Evolutionary conservation across 2,329 filamentous ascomycete genomes (phyloP).

Genomic region (Penicillium italicum): DNA sequence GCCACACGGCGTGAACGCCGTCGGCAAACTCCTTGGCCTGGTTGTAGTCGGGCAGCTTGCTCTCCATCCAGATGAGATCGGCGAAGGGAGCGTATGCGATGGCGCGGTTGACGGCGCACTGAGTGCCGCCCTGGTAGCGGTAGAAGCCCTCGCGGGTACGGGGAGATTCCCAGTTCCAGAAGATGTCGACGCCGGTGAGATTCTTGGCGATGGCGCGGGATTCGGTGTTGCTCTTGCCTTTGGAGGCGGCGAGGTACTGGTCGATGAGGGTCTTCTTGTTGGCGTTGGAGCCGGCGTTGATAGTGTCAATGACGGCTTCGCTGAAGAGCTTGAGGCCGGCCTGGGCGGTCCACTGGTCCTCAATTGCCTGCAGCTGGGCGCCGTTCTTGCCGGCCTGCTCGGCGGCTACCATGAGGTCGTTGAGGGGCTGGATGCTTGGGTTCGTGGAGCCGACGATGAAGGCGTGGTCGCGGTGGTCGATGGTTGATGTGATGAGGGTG

Average conservation of each 20-base stretch:
- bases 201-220: slow-evolving; percentile 73
- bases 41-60: slow-evolving; percentile 84
- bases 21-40: slow-evolving; percentile 92
- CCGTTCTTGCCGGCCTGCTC: slow-evolving; percentile 79
- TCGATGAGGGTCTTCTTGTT: slow-evolving; percentile 67
- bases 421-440: slow-evolving; percentile 74
- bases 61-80: slow-evolving; percentile 99
- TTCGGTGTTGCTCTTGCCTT: slow-evolving; percentile 83
- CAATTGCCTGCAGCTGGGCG: slow-evolving; percentile 78
- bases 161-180: slow-evolving; percentile 94
- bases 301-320: slow-evolving; percentile 80
- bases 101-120: slow-evolving; percentile 86
- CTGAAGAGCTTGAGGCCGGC: slow-evolving; percentile 84
- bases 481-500: slow-evolving; percentile 92
- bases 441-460: slow-evolving; percentile 93
- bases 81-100: slow-evolving; percentile 89
- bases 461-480: slow-evolving; percentile 89
- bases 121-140: slow-evolving; percentile 83
- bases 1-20: slow-evolving; percentile 90
- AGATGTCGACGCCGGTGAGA: slow-evolving; percentile 74
- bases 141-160: slow-evolving; percentile 94
- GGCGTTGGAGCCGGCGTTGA: slow-evolving; percentile 61
- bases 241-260: slow-evolving; percentile 63
- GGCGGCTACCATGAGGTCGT: slow-evolving; percentile 85
- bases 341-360: slow-evolving; percentile 79